Evolutionary conservation across 2,329 filamentous ascomycete species (phyloP).

Genomic region (Shiraia bambusicola): DNA sequence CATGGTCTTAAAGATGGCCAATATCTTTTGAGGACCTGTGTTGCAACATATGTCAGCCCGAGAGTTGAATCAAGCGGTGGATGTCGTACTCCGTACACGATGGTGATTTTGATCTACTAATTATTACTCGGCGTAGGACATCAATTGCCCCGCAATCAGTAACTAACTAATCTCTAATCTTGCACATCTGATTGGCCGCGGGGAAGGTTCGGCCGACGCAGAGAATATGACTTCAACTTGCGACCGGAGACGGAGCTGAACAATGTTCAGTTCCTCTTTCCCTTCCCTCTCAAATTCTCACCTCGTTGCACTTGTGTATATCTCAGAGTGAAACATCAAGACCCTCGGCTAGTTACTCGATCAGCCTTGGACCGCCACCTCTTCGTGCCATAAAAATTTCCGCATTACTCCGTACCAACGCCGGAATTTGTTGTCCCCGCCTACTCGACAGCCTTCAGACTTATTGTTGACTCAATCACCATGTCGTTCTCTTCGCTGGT

Average conservation of each 20-base stretch:
- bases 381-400: constrained; percentile 4
- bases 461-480: constrained; percentile 5
- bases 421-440: constrained; percentile 2
- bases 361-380: constrained; percentile 14
- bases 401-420: constrained; percentile 2
- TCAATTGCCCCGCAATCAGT: constrained; percentile 2
- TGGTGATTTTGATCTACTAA: too few species aligned
- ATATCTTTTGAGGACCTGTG: too few species aligned
- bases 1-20: too few species aligned
- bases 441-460: constrained; percentile 1
- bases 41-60: too few species aligned
- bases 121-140: too few species aligned
- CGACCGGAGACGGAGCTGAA: neutral
- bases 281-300: neutral
- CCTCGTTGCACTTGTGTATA: neutral
- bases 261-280: neutral
- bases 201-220: constrained; percentile 11
- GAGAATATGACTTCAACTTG: neutral
- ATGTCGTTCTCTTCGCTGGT: constrained; percentile 58
- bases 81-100: too few species aligned
- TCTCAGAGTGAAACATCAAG: constrained; percentile 5
- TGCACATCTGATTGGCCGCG: constrained; percentile 10
- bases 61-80: too few species aligned
- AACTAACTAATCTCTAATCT: too few species aligned
- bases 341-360: constrained; percentile 9